phyloP scores from a whole-genome alignment of 2,329 filamentous ascomycete genomes.

The Claviceps africana region DNA sequence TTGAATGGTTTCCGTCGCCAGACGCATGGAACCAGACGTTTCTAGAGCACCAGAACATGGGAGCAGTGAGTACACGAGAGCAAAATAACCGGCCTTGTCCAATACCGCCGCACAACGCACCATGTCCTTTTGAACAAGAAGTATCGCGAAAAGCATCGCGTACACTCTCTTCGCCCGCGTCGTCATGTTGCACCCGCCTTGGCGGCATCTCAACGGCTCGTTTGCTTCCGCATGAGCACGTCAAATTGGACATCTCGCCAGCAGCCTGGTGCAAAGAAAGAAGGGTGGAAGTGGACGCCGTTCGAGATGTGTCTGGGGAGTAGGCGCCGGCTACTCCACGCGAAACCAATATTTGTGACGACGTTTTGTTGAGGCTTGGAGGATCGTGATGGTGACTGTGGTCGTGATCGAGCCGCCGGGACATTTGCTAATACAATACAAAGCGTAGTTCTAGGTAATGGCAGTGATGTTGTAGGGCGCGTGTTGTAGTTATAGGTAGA shows the following conservation, averaged over 20 bases:
- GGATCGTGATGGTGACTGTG: not conserved
- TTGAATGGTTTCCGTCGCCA: conserved; percentile 23
- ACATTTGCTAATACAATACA: not conserved
- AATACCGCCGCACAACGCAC: not conserved
- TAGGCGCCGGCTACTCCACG: conserved; percentile 12
- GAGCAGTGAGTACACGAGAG: not conserved
- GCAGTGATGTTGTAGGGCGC: not conserved
- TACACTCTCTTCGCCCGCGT: conserved; percentile 5
- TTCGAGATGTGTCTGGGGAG: conserved; percentile 5
- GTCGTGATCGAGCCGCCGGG: conserved; percentile 3
- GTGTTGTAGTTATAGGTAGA: not conserved
- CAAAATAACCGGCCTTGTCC: not conserved
- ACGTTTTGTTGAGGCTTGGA: conserved; percentile 10
- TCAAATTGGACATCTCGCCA: conserved; percentile 8
- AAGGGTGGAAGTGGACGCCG: conserved; percentile 3
- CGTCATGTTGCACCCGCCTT: conserved; percentile 5
- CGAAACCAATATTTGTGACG: conserved; percentile 16
- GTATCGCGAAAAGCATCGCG: not conserved
- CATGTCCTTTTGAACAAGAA: not conserved
- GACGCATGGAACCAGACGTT: conserved; percentile 13
- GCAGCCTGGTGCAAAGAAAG: not conserved
- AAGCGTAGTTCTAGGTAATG: not conserved
- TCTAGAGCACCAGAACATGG: not conserved
- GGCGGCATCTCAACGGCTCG: conserved; percentile 7
- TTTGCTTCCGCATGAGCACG: conserved; percentile 8